Percentiles rank a stretch among this genome's conserved stretches.
Conservation (phyloP, 441 rosid species). For the Populus hybrid region DNA sequence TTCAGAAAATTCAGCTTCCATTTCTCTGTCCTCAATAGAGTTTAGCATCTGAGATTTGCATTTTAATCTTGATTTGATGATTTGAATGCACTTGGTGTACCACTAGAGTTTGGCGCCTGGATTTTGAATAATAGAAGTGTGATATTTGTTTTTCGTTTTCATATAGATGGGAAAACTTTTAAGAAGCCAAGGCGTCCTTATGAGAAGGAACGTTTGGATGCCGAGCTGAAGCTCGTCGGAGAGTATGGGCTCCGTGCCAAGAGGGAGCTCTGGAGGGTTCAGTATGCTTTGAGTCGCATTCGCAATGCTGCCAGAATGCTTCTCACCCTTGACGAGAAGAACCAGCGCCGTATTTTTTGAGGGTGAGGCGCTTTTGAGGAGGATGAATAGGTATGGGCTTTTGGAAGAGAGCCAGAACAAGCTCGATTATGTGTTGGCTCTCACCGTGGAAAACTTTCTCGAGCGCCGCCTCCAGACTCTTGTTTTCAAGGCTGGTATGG, state of each 20-base stretch:
- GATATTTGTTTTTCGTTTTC: background rate
- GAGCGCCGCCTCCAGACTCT: background rate
- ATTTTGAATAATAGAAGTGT: too few species aligned
- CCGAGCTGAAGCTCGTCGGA: slow-evolving; percentile 79
- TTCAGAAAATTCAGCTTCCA: too few species aligned
- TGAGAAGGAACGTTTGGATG: slow-evolving; percentile 90
- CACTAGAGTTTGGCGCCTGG: too few species aligned
- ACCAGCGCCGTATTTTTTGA: slow-evolving; percentile 66
- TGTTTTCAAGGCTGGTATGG: background rate
- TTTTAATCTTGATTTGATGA: too few species aligned
- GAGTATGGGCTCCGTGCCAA: slow-evolving; percentile 82
- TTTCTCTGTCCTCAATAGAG: too few species aligned
- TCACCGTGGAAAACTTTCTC: background rate
- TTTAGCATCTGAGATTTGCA: too few species aligned
- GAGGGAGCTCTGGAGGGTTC: slow-evolving; percentile 96
- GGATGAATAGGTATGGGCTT: slow-evolving; percentile 73
- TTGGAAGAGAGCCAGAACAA: background rate
- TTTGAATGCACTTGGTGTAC: too few species aligned
- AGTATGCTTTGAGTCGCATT: slow-evolving; percentile 73
- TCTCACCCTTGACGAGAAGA: slow-evolving; percentile 85
- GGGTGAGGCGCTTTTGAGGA: slow-evolving; percentile 79
- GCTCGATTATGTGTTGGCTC: background rate
- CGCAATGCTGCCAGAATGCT: slow-evolving; percentile 85
- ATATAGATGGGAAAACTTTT: slow-evolving; percentile 83
- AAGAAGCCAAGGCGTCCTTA: slow-evolving; percentile 92